Conservation (phyloP, 148 eudicot species). For the Rheum nobile region DNA sequence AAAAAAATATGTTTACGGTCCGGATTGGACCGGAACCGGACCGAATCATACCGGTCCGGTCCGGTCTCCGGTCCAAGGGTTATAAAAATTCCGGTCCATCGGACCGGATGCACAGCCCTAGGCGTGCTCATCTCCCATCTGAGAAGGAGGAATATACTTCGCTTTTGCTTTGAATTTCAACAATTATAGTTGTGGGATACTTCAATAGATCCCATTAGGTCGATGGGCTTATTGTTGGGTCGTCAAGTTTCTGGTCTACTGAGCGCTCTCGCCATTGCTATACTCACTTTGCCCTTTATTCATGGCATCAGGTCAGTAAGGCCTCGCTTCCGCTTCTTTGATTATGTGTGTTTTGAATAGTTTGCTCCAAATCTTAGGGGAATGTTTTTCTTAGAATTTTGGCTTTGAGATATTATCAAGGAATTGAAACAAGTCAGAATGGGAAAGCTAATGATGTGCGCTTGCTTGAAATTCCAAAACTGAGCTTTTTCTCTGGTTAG, state of each 20-base stretch:
- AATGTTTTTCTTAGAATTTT: background rate
- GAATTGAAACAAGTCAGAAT: background rate
- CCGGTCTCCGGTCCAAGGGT: too few species aligned
- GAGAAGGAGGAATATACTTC: background rate
- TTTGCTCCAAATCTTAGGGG: background rate
- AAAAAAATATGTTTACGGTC: too few species aligned
- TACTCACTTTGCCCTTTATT: background rate
- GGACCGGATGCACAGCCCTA: too few species aligned
- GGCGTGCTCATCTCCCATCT: background rate
- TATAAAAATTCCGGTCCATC: too few species aligned
- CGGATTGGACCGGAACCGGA: too few species aligned
- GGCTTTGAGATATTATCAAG: background rate
- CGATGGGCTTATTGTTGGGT: background rate
- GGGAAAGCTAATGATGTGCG: background rate
- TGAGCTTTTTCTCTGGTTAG: background rate
- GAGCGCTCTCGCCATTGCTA: background rate
- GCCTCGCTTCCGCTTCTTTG: background rate
- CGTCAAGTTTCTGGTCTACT: background rate
- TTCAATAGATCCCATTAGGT: background rate
- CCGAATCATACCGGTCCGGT: too few species aligned
- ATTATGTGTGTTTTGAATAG: background rate
- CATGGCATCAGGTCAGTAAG: conserved; percentile 1
- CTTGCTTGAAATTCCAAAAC: background rate
- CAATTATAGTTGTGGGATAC: background rate
- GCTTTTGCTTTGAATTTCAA: background rate